A percentile compares a stretch with the other conserved stretches of the same genome.
Evolutionary conservation across 345 rosid species (phyloP).

Genomic region (Aegle marmelos): DNA sequence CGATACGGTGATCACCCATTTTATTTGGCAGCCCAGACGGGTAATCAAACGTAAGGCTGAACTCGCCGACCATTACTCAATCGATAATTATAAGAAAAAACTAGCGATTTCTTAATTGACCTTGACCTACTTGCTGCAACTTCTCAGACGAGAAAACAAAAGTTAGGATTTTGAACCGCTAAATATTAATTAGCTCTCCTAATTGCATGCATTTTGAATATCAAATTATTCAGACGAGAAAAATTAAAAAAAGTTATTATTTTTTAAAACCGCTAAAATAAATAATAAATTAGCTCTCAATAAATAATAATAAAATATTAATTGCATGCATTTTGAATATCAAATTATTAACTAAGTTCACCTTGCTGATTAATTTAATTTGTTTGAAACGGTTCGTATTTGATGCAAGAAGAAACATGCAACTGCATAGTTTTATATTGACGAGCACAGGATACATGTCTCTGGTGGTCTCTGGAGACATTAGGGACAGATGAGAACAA

Average conservation of each 20-base stretch:
- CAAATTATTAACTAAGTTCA: neutral
- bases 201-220: neutral
- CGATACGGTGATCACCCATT: neutral
- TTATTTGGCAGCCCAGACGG: neutral
- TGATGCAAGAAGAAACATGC: neutral
- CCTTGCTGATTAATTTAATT: neutral
- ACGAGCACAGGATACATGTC: neutral
- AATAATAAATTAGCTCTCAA: neutral
- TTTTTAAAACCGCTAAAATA: neutral
- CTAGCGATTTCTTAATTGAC: constrained; percentile 10
- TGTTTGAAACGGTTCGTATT: neutral
- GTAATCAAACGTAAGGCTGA: neutral
- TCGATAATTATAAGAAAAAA: neutral
- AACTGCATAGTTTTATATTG: neutral
- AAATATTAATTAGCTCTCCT: neutral
- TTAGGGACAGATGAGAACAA: neutral
- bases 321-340: neutral
- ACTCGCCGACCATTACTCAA: neutral
- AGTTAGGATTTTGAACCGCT: neutral
- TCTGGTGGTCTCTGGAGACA: neutral
- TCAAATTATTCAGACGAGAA: neutral
- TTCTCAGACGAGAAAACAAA: neutral
- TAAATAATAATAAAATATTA: too few relatives aligned
- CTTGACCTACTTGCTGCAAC: neutral
- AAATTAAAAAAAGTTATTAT: too few relatives aligned